Evolutionary conservation across 257 asterid species (phyloP), one percentile per base, ranked within the genome.

Genomic region (Nicotiana tomentosiformis): DNA sequence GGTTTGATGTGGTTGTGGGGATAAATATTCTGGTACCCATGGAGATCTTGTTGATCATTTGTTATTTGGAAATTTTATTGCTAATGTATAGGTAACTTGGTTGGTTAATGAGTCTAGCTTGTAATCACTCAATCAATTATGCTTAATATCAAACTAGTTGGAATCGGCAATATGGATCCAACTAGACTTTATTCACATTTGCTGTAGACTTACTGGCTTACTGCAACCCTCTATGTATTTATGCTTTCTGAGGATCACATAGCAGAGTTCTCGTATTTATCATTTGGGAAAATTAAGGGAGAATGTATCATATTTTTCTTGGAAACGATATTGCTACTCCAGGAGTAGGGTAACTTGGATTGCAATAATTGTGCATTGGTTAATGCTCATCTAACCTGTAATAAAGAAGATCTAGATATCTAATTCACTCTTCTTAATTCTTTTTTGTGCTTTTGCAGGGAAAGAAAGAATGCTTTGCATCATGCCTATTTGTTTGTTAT

Each of bases 401-500:
- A 43, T 43, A 43, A 7, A 53, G 15, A 53, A 53, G 58, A 15
- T 53, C 18, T 12, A 14, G 18, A 10, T 51, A 51, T 53, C 17
- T 53, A 10, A 53, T 68, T 43, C 69, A 23, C 66, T 51, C 64
- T 74, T 74, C 15, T 43, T 76, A 29, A 29, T 51, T 51, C 46
- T 76, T 51, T 51, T 76, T 23, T 76, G 64, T n/a, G 80, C 80
- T 51, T 84, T 70, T 88, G 90, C 89, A 96, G 99, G 99, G 99
- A 33, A 96, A 96, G 92, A 96, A 95, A 93, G 99, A 96, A 86
- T 96, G 99, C 89, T 96, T 95, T 26, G 95, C 99, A 0, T 95
- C 99, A 3, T 96, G 99, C 96, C 98, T 96, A 84, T 96, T 94
- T 85, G 99, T 96, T 79, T 96, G 99, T 84, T 96, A 96, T 32